Conservation (phyloP, 179 eudicot genomes). For the Monotropa hypopitys region DNA sequence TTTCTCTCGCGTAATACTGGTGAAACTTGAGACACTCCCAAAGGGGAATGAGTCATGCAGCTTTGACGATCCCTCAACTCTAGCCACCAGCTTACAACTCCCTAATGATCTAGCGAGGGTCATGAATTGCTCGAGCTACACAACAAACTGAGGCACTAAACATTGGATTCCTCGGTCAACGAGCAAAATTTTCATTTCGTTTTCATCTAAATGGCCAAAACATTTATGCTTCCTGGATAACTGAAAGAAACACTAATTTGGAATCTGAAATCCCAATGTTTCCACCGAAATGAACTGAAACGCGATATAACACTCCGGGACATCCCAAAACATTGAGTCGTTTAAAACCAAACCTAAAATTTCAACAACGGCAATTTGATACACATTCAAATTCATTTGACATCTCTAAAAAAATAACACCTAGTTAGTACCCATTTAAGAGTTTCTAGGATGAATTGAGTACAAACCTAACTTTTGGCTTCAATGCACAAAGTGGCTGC, state of each 20-base stretch:
- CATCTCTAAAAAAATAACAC: too few relatives aligned
- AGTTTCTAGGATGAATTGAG: too few relatives aligned
- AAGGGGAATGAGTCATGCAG: neutral
- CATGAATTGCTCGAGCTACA: neutral
- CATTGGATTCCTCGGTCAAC: neutral
- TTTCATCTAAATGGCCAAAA: neutral
- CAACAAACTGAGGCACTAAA: neutral
- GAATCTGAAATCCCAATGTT: neutral
- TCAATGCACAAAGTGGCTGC: too few relatives aligned
- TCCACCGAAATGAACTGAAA: neutral
- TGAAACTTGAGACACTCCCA: neutral
- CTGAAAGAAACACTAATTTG: neutral
- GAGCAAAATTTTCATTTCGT: neutral
- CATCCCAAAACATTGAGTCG: neutral
- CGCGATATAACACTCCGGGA: neutral
- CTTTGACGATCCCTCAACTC: neutral
- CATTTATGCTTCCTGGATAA: neutral
- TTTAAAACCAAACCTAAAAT: neutral
- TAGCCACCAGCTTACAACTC: neutral
- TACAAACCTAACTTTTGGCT: too few relatives aligned
- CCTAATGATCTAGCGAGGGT: neutral
- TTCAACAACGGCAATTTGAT: neutral
- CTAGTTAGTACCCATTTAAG: too few relatives aligned
- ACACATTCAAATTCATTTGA: neutral
- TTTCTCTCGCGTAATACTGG: neutral